Percentiles rank a stretch among this genome's conserved stretches.
phyloP scores from a whole-genome alignment of 805 yeast genomes.

The Teunomyces atbi region DNA sequence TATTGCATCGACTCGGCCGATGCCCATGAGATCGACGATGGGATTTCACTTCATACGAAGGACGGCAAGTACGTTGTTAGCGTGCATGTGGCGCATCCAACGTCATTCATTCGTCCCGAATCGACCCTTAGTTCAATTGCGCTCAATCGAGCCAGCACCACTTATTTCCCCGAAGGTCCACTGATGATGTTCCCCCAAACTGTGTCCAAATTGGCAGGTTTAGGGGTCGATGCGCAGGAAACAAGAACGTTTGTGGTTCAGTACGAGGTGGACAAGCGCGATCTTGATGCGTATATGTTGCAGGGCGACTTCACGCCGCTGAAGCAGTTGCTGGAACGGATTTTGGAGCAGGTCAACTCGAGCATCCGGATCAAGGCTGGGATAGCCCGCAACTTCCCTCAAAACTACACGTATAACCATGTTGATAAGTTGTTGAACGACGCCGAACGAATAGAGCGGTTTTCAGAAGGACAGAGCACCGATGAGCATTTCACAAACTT shows the following conservation, averaged over 20 bases:
- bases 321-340: neutral
- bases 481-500: conserved; percentile 26
- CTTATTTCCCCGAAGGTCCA: conserved; percentile 68
- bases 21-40: conserved; percentile 94
- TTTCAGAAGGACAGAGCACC: conserved; percentile 5
- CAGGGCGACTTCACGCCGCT: conserved; percentile 8
- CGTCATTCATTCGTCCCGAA: conserved; percentile 53
- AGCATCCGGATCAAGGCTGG: conserved; percentile 23
- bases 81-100: conserved; percentile 86
- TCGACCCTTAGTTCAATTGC: conserved; percentile 54
- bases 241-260: conserved; percentile 47
- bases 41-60: conserved; percentile 57
- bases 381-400: conserved; percentile 29
- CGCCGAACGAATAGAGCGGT: conserved; percentile 13
- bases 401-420: conserved; percentile 54
- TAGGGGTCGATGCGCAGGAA: conserved; percentile 41
- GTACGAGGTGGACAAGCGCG: conserved; percentile 20
- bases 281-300: conserved; percentile 18
- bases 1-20: conserved; percentile 80
- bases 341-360: conserved; percentile 12
- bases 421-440: conserved; percentile 53
- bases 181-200: conserved; percentile 68
- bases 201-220: conserved; percentile 50
- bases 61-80: conserved; percentile 44
- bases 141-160: conserved; percentile 57